These are phyloP conservation scores for Kickxella alabastrina DNA, from an alignment of 192 early-diverging fungal species.

Conservation along the genomic window DNA sequence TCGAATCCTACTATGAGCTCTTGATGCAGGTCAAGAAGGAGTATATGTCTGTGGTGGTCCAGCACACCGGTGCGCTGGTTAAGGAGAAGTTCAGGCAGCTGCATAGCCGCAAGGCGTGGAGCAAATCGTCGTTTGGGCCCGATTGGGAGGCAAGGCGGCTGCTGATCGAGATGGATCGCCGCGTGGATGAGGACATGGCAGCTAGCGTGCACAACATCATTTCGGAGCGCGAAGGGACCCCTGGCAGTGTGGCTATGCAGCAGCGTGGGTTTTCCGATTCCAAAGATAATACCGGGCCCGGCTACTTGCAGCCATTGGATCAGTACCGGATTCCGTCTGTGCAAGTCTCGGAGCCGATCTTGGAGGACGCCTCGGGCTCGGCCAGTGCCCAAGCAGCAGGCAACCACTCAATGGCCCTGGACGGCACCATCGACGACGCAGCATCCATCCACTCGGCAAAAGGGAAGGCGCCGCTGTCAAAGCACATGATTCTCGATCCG, in stretches of 20 bases:
- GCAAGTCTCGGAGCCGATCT: background rate
- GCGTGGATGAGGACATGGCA: conserved; percentile 34
- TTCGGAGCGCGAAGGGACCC: conserved; percentile 1
- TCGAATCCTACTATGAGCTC: conserved; percentile 53
- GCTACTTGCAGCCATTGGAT: too few relatives aligned
- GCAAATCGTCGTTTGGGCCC: conserved; percentile 43
- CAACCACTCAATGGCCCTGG: background rate
- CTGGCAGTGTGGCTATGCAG: background rate
- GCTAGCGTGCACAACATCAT: conserved; percentile 10
- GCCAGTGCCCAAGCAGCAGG: background rate
- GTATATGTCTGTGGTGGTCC: conserved; percentile 47
- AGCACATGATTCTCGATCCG: conserved; percentile 52
- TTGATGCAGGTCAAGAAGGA: conserved; percentile 53
- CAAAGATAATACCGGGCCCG: too few relatives aligned
- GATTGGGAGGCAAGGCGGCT: conserved; percentile 45
- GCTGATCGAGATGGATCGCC: conserved; percentile 45
- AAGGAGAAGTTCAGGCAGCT: conserved; percentile 53
- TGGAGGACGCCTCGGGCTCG: background rate
- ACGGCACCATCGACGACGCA: conserved; percentile 11
- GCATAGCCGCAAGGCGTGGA: conserved; percentile 52
- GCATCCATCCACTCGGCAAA: conserved; percentile 17
- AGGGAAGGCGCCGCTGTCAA: conserved; percentile 34
- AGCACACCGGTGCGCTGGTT: conserved; percentile 52
- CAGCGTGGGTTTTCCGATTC: background rate
- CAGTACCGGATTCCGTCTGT: background rate